A percentile compares a stretch with the other conserved stretches of the same genome.
Evolutionary conservation across 495 filamentous ascomycete genomes (phyloP).

Genomic region (Cercophora newfieldiana): DNA sequence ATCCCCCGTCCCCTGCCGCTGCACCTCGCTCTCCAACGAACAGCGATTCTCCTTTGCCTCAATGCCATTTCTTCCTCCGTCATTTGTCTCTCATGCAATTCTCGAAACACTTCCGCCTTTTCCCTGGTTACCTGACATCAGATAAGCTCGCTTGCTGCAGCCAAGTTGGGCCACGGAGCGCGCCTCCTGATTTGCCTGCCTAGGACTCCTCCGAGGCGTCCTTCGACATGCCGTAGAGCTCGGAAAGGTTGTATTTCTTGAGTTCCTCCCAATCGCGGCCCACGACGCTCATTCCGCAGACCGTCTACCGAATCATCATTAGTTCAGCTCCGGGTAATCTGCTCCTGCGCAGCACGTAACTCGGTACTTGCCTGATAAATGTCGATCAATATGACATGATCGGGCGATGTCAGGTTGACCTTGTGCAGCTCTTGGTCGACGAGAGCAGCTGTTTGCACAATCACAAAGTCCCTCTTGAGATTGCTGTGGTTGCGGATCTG

Average conservation of each 20-base stretch:
- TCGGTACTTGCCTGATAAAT: constrained; percentile 71
- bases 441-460: constrained; percentile 70
- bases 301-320: constrained; percentile 31
- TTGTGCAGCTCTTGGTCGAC: constrained; percentile 62
- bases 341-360: not conserved
- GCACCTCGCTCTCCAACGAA: constrained; percentile 26
- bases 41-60: constrained; percentile 6
- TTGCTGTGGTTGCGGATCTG: constrained; percentile 75
- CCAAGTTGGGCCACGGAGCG: constrained; percentile 5
- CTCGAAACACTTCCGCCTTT: not conserved
- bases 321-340: not conserved
- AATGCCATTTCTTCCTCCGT: constrained; percentile 2
- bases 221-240: constrained; percentile 36
- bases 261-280: constrained; percentile 51
- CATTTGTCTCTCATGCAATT: constrained; percentile 11
- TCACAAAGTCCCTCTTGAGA: constrained; percentile 72
- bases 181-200: not conserved
- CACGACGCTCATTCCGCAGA: constrained; percentile 51
- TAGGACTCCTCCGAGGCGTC: constrained; percentile 4
- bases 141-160: constrained; percentile 11
- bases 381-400: constrained; percentile 84
- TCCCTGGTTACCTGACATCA: not conserved
- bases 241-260: constrained; percentile 50
- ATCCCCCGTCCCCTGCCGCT: constrained; percentile 13
- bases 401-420: constrained; percentile 79